These are phyloP conservation scores for Syzygium jambos DNA, from an alignment of 345 rosid genomes.

Conservation along the genomic window DNA sequence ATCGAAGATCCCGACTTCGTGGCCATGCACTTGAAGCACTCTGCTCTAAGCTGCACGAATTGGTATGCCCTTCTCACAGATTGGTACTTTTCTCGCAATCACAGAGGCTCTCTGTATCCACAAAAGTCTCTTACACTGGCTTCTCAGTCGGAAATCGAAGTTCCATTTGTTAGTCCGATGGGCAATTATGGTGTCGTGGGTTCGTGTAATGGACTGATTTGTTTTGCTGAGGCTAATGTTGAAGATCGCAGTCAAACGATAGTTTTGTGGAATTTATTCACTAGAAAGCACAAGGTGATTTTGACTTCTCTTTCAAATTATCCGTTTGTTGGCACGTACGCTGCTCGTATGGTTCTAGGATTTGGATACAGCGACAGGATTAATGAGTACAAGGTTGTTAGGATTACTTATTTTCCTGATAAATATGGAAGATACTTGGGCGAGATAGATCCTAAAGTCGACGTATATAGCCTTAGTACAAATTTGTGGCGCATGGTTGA, in stretches of 20 bases:
- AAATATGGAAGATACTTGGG: not conserved
- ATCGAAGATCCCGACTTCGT: not conserved
- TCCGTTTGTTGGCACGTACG: not conserved
- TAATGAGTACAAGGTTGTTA: not conserved
- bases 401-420: not conserved
- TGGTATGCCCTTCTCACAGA: not conserved
- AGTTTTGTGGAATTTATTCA: not conserved
- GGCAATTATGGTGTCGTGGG: not conserved
- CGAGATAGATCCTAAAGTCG: not conserved
- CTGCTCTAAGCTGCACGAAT: not conserved
- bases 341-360: not conserved
- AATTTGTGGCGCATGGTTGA: rapidly evolving
- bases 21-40: not conserved
- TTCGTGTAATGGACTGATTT: not conserved
- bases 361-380: not conserved
- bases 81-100: not conserved
- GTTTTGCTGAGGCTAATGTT: not conserved
- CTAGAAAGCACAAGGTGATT: not conserved
- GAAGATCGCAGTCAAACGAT: not conserved
- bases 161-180: not conserved
- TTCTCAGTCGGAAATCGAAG: not conserved
- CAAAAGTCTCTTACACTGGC: not conserved
- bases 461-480: not conserved
- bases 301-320: not conserved
- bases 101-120: not conserved